Base-by-base conservation (phyloP, 1,139 yeast species). In the Scheffersomyces stambukii region DNA sequence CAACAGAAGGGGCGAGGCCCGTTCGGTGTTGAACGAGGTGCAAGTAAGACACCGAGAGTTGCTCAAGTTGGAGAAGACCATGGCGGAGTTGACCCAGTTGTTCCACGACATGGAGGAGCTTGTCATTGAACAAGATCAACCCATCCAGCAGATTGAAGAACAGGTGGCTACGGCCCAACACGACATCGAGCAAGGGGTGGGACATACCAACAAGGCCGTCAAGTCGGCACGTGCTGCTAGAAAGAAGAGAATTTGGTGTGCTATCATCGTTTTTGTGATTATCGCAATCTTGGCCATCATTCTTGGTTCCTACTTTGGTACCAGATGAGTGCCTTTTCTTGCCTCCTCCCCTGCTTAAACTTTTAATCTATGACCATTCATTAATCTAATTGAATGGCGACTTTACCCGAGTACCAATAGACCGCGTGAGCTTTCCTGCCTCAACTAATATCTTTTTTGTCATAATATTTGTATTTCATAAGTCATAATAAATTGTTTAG, bases 91-190 rank as follows among this genome's bases (percentile, higher is more conserved):
- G 56, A 86, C 95, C 25, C 95, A 85, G 64, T 75, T 91, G 52
- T 88, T 93, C 69, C 84, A 81, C 50, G 98, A 91, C 55, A 86
- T 91, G 95, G 96, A 91, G 64, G 88, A 86, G 52, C 70, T 91
- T 61, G 96, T 91, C 30, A 88, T 91, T 47, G 96, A 89, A 61
- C 98, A 91, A 66, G 96, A 88, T 57, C 89, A 79, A 46, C 81
- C 83, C 37, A 81, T 91, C 43, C 84, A 81, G 49, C 83, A 78
- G 52, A 80, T 88, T 46, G 89, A 85, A 54, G 78, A 83, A 44
- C 83, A 85, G 49, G 85, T 89, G 33, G 77, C 69, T 32, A 71
- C 70, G 32, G 97, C 96, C 20, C 96, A 88, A 59, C 80, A 76
- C 38, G 95, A 91, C 56, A 77, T 91, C 46, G 96, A 89, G 63